Conservation (phyloP, 805 yeast genomes). For the Candida piceae region DNA sequence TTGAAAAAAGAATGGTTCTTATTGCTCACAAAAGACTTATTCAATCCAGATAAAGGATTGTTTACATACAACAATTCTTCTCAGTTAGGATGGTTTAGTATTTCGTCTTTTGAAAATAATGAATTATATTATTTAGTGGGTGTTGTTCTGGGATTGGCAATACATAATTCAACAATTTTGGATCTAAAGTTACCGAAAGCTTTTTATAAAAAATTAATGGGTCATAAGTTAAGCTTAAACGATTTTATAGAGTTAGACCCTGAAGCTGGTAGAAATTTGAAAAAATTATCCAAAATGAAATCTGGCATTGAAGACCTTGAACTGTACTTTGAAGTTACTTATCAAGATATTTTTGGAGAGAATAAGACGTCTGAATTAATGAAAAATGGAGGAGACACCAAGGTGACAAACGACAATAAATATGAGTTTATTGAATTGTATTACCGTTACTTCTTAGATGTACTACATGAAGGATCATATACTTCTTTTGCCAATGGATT, state of each 20-base stretch:
- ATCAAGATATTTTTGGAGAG: constrained; percentile 43
- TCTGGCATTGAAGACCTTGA: constrained; percentile 46
- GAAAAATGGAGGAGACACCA: constrained; percentile 47
- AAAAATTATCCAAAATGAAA: constrained; percentile 39
- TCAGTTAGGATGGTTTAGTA: constrained; percentile 69
- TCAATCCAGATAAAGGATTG: constrained; percentile 63
- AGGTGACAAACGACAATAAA: constrained; percentile 58
- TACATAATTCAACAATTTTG: constrained; percentile 82
- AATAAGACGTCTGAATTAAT: constrained; percentile 45
- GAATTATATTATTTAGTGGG: constrained; percentile 78
- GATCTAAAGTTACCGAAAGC: constrained; percentile 76
- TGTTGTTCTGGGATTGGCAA: constrained; percentile 81
- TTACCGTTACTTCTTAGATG: constrained; percentile 54
- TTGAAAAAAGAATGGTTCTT: constrained; percentile 91
- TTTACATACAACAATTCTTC: constrained; percentile 66
- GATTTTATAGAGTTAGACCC: constrained; percentile 75
- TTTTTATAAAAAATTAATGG: constrained; percentile 68
- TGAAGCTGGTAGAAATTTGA: constrained; percentile 48
- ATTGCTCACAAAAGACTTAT: constrained; percentile 62
- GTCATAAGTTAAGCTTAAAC: constrained; percentile 46
- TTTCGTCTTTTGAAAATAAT: constrained; percentile 37
- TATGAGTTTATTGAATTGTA: constrained; percentile 58
- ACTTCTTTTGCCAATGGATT: constrained; percentile 67
- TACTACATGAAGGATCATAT: constrained; percentile 48
- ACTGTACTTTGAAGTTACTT: constrained; percentile 58